Evolutionary conservation across 2,329 filamentous ascomycete species (phyloP).

Genomic region (Phialocephala sp.): DNA sequence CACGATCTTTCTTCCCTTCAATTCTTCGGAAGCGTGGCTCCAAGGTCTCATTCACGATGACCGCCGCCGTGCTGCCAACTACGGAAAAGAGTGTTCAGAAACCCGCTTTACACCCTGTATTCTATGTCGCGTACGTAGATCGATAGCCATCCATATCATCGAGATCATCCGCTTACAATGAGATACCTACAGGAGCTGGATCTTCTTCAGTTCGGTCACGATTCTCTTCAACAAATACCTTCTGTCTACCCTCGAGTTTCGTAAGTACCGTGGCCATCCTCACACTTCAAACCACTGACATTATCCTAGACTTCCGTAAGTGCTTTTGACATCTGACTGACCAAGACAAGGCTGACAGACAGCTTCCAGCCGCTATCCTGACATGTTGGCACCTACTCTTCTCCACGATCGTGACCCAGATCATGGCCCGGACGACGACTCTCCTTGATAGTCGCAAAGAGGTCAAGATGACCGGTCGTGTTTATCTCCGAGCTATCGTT

Average conservation of each 20-base stretch:
- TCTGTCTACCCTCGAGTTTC: conserved; percentile 80
- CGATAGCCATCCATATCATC: not conserved
- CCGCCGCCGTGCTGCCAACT: not conserved
- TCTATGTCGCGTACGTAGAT: not conserved
- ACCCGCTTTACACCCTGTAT: not conserved
- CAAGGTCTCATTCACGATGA: not conserved
- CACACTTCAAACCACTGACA: not conserved
- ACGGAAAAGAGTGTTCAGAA: conserved; percentile 1
- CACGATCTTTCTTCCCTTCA: not conserved
- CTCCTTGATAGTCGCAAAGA: conserved; percentile 91
- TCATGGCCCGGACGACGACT: conserved; percentile 85
- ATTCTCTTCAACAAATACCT: conserved; percentile 99
- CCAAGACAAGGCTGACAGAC: conserved; percentile 11
- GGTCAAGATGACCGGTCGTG: conserved; percentile 94
- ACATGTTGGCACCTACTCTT: conserved; percentile 95
- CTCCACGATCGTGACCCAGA: conserved; percentile 89
- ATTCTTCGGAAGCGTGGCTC: not conserved
- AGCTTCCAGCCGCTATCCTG: conserved; percentile 68
- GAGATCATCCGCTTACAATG: not conserved
- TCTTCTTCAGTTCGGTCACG: conserved; percentile 85
- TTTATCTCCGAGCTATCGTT: conserved; percentile 90
- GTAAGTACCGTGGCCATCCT: conserved; percentile 54
- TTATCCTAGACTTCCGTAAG: conserved; percentile 29
- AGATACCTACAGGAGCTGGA: conserved; percentile 64
- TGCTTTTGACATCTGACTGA: not conserved